phyloP scores from a whole-genome alignment of 139 green algal species.

The Picochlorum sp. region DNA sequence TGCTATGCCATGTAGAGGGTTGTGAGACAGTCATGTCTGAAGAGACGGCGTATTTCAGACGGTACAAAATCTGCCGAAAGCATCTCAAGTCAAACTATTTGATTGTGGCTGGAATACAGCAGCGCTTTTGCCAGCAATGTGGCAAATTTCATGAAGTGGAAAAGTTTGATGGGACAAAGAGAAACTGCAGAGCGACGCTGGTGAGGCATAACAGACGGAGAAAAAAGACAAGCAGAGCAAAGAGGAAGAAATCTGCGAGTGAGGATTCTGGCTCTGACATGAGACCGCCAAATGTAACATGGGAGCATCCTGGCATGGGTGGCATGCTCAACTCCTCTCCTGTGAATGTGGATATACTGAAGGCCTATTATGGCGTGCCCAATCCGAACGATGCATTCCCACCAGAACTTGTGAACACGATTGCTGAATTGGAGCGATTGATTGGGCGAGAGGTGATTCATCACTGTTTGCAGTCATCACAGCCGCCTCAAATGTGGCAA shows the following conservation, averaged over 20 bases:
- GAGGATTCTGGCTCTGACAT: too few relatives aligned
- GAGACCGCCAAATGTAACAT: too few relatives aligned
- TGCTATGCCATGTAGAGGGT: constrained; percentile 25
- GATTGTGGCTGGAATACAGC: constrained; percentile 51
- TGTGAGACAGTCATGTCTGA: constrained; percentile 23
- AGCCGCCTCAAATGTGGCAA: too few relatives aligned
- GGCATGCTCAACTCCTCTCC: too few relatives aligned
- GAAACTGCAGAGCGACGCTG: constrained; percentile 27
- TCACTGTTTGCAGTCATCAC: too few relatives aligned
- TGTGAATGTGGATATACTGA: too few relatives aligned
- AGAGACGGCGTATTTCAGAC: constrained; percentile 51
- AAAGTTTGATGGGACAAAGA: constrained; percentile 37
- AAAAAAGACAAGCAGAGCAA: constrained; percentile 8
- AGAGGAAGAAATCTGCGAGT: neutral
- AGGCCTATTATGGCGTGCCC: too few relatives aligned
- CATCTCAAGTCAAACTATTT: constrained; percentile 46
- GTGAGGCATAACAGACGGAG: constrained; percentile 27
- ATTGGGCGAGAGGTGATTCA: too few relatives aligned
- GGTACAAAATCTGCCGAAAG: constrained; percentile 73
- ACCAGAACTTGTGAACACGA: too few relatives aligned
- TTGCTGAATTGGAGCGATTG: too few relatives aligned
- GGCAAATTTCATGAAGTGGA: constrained; percentile 37
- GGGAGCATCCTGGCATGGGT: too few relatives aligned
- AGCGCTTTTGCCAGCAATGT: constrained; percentile 56
- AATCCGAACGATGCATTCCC: too few relatives aligned